These are phyloP conservation scores for Cadophora malorum DNA, from an alignment of 2,329 filamentous ascomycete genomes.

Conservation along the genomic window DNA sequence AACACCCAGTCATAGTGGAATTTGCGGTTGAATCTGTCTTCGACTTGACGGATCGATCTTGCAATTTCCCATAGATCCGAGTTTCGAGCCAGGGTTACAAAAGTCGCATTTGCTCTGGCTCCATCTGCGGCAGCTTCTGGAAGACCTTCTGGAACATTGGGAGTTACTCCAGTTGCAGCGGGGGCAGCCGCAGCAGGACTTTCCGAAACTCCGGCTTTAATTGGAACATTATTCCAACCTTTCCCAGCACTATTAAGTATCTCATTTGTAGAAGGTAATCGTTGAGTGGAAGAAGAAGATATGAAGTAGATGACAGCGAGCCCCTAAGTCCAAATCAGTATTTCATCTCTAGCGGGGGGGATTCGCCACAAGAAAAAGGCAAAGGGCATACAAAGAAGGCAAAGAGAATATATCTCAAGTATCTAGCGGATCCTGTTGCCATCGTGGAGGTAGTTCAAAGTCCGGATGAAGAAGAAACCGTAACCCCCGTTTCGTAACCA, in stretches of 20 bases:
- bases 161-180: conserved; percentile 33
- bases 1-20: conserved; percentile 99
- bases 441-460: conserved; percentile 36
- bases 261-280: conserved; percentile 44
- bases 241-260: conserved; percentile 37
- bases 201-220: conserved; percentile 36
- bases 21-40: conserved; percentile 96
- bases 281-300: conserved; percentile 63
- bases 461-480: conserved; percentile 23
- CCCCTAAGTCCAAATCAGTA: conserved; percentile 50
- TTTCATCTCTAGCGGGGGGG: conserved; percentile 1
- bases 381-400: conserved; percentile 78
- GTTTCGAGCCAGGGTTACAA: conserved; percentile 94
- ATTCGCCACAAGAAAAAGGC: not conserved
- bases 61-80: conserved; percentile 95
- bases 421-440: conserved; percentile 59
- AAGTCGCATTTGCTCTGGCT: conserved; percentile 92
- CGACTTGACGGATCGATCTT: conserved; percentile 92
- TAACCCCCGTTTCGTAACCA: conserved; percentile 21
- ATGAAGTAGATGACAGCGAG: conserved; percentile 84
- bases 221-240: conserved; percentile 36
- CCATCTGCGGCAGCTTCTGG: conserved; percentile 61
- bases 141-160: conserved; percentile 44
- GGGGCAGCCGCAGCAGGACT: conserved; percentile 13
- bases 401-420: conserved; percentile 79